Evolutionary conservation across 768 basidiomycete species (phyloP), one percentile per base, ranked within the genome.

Genomic region (Pleurotus citrinopileatus): DNA sequence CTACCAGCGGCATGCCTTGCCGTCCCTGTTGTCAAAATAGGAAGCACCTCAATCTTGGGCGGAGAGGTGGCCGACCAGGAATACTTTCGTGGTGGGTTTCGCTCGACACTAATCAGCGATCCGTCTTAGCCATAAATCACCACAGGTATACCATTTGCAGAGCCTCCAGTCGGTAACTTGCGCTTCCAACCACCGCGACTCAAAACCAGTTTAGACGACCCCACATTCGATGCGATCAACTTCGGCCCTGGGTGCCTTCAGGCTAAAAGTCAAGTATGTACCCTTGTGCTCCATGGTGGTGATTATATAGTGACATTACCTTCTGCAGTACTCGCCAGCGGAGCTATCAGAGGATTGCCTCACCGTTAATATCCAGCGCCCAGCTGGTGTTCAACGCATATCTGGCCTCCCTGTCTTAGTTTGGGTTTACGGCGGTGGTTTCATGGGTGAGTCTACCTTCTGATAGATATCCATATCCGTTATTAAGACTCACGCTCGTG

Each of bases 341-440:
- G 23, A 50, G 9, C 60, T 66, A 25, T 72, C 70, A 1, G 80
- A 82, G 58, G 73, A 81, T 56, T 81, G 79, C 55, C 63, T 82
- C 45, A 73, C 64, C 5, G 55, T 82, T 36, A 75, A 76, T 57
- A 61, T 79, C 10, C 73, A 73, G 43, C 60, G 70, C n/a, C 75
- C 77, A 0, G 62, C 65, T 0, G 61, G 64, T 13, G 10, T 42
- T 1, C 13, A 42, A 12, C 2, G 4, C 15, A 51, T 38, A 27
- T 55, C 58, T n/a, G 61, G 53, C 13, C 57, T 79, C 2, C 75
- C 79, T 0, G 77, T 80, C 12, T 65, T 78, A 66, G 63, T 70
- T 3, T 77, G 76, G 74, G 66, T 59, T 15, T 59, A 62, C 34
- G 61, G 58, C 6, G 64, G 62, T 15, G 57, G 61, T 40, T 60